These are phyloP conservation scores for Fusarium floridanum DNA, from an alignment of 2,329 filamentous ascomycete species.

Conservation along the genomic window DNA sequence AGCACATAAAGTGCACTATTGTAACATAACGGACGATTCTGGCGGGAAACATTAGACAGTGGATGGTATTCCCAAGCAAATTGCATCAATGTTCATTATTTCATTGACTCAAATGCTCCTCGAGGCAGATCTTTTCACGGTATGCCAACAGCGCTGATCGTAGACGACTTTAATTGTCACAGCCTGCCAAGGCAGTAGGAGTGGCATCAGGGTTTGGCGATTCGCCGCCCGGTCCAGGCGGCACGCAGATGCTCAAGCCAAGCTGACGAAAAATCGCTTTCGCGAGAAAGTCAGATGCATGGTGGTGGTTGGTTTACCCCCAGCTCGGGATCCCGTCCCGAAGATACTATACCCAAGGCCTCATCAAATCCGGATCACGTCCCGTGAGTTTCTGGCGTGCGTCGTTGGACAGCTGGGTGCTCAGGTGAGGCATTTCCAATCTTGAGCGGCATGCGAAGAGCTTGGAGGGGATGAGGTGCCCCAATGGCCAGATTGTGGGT, in stretches of 20 bases:
- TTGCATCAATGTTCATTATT: slow-evolving; percentile 7
- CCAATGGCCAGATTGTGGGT: slow-evolving; percentile 47
- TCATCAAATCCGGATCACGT: not conserved
- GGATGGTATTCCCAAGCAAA: slow-evolving; percentile 19
- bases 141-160: not conserved
- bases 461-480: slow-evolving; percentile 36
- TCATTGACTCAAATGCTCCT: not conserved
- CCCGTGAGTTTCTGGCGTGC: not conserved
- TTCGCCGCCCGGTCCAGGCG: slow-evolving; percentile 17
- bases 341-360: slow-evolving; percentile 8
- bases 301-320: slow-evolving; percentile 11
- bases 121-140: not conserved
- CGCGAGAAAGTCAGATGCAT: slow-evolving; percentile 23
- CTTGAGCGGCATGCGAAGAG: slow-evolving; percentile 28
- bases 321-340: not conserved
- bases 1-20: slow-evolving; percentile 17
- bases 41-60: slow-evolving; percentile 25
- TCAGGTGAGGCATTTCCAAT: slow-evolving; percentile 23
- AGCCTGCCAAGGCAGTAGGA: slow-evolving; percentile 25
- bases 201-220: slow-evolving; percentile 29
- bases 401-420: not conserved
- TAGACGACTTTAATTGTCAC: slow-evolving; percentile 25
- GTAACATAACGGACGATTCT: slow-evolving; percentile 30
- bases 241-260: slow-evolving; percentile 6
- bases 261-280: slow-evolving; percentile 27